phyloP scores from a whole-genome alignment of 2,329 filamentous ascomycete genomes.

The Fusarium mundagurra region DNA sequence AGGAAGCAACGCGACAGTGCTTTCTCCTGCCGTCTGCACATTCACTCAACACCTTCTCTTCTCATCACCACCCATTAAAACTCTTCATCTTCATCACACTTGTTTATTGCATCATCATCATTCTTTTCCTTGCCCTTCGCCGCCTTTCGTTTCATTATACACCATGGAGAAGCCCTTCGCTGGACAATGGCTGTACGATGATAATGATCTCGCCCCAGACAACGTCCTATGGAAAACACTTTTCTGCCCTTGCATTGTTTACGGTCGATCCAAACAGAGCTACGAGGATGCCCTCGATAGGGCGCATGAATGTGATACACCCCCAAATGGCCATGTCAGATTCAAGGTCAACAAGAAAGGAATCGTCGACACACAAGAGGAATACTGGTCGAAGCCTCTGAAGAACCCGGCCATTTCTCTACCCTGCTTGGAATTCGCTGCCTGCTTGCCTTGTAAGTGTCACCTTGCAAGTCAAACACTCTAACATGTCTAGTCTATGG shows the following conservation, averaged over 20 bases:
- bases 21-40: neutral
- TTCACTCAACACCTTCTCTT: neutral
- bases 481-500: slow-evolving; percentile 44
- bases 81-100: neutral
- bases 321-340: neutral
- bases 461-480: neutral
- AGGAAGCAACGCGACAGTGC: neutral
- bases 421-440: neutral
- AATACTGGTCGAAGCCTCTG: neutral
- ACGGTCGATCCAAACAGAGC: neutral
- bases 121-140: neutral
- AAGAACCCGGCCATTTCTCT: neutral
- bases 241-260: neutral
- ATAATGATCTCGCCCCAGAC: neutral
- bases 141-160: neutral
- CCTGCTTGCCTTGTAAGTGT: slow-evolving; percentile 44
- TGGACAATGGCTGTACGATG: neutral
- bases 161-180: neutral
- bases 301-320: neutral
- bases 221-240: neutral
- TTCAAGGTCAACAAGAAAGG: neutral
- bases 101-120: neutral
- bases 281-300: neutral
- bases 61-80: neutral
- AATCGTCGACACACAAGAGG: neutral